Conservation (phyloP, 495 filamentous ascomycete genomes). For the Aspergillus mulundensis region DNA sequence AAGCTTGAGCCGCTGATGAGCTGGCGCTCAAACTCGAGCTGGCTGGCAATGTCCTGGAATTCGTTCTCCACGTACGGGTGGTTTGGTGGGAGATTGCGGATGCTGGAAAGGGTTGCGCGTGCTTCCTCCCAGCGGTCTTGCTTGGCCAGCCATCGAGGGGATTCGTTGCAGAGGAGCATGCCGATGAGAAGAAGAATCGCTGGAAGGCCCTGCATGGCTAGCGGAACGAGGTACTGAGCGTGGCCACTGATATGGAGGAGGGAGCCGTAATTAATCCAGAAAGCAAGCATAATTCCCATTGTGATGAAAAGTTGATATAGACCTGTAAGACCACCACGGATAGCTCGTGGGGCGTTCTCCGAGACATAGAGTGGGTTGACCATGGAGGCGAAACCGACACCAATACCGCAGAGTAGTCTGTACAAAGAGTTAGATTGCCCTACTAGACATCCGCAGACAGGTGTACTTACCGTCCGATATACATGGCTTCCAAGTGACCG, state of each 20-base stretch:
- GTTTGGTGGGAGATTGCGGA: slow-evolving; percentile 37
- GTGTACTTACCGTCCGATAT: slow-evolving; percentile 52
- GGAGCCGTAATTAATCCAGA: slow-evolving; percentile 54
- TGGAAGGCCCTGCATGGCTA: slow-evolving; percentile 51
- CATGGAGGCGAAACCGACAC: slow-evolving; percentile 44
- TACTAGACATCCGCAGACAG: too few relatives aligned
- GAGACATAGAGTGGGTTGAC: slow-evolving; percentile 49
- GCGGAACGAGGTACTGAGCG: slow-evolving; percentile 52
- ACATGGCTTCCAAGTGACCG: slow-evolving; percentile 51
- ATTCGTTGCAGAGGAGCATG: slow-evolving; percentile 50
- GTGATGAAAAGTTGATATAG: slow-evolving; percentile 36
- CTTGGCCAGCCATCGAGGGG: slow-evolving; percentile 54
- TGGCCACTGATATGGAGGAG: slow-evolving; percentile 36
- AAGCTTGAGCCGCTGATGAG: slow-evolving; percentile 54
- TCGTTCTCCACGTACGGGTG: slow-evolving; percentile 46
- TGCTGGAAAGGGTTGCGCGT: slow-evolving; percentile 36
- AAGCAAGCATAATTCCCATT: slow-evolving; percentile 31
- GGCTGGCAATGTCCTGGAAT: slow-evolving; percentile 60
- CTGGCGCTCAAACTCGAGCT: slow-evolving; percentile 65
- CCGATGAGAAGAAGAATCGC: slow-evolving; percentile 46
- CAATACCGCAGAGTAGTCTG: slow-evolving; percentile 59
- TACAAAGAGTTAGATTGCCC: too few relatives aligned
- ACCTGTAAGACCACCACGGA: slow-evolving; percentile 43
- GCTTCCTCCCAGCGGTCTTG: slow-evolving; percentile 44
- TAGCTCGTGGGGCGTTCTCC: slow-evolving; percentile 39